Base-by-base conservation (phyloP, 768 basidiomycete species). In the Daedalea quercina region DNA sequence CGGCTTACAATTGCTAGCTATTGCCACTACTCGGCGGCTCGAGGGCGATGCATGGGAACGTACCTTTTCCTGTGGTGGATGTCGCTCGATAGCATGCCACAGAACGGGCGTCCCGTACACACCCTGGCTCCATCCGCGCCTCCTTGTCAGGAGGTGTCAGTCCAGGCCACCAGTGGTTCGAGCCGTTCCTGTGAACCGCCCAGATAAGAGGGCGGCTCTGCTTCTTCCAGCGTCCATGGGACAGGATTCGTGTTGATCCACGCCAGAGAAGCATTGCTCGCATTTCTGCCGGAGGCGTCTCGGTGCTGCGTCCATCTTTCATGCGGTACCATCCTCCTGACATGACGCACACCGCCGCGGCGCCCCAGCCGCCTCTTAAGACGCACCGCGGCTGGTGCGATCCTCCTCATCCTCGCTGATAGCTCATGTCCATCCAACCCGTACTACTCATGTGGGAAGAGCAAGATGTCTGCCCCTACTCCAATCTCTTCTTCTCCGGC, bases 401-500 rank as follows among this genome's bases (percentile, higher is more conserved):
- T 8, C 4, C 12, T 49, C 34, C 20, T n/a, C 34, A 9, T 23
- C 48, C 46, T 19, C 26, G 19, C 43, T 24, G 7, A 45, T 20
- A 50, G 17, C 17, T 17, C 40, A 31, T 44, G 41, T 33, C 42
- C 12, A 43, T 40, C 15, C 26, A 43, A 23, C 43, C 26, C 24
- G 41, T 23, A 3, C n/a, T n/a, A n/a, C 41, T 43, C 50, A 31
- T 34, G 23, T 51, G 41, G 50, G 23, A 42, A 17, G 24, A 49
- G 19, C 34, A 12, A 12, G 34, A 49, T 19, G 25, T 19, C 35
- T 49, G 48, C 35, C 34, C 34, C 44, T 71, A 71, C 52, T 71
- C 70, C 13, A 68, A 43, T 33, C 40, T 71, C 45, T 70, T 71
- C 51, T 63, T 69, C 46, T 71, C 70, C 11, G 70, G 70, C 12